A percentile compares a stretch with the other conserved stretches of the same genome.
phyloP scores from a whole-genome alignment of 176 grass and related monocot species.

The Phragmites australis region DNA sequence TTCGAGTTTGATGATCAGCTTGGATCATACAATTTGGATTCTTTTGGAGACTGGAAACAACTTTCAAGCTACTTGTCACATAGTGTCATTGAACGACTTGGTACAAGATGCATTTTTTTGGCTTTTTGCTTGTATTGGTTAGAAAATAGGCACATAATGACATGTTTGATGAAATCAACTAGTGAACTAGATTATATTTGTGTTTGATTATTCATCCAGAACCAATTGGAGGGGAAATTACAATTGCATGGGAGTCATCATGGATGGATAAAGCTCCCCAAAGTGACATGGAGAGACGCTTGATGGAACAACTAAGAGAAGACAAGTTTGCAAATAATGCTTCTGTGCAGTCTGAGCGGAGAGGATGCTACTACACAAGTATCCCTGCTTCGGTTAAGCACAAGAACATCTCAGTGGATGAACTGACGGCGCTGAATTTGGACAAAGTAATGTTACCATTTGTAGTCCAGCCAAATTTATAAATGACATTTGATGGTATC shows the following conservation, averaged over 20 bases:
- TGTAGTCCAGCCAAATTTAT: constrained; percentile 26
- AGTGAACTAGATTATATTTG: neutral
- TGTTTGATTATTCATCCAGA: constrained; percentile 51
- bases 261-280: constrained; percentile 63
- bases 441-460: constrained; percentile 72
- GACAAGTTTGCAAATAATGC: constrained; percentile 56
- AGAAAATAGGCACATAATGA: neutral
- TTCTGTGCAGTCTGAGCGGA: constrained; percentile 42
- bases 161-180: neutral
- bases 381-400: constrained; percentile 79
- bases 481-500: neutral
- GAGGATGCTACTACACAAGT: constrained; percentile 79
- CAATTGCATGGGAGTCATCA: constrained; percentile 72
- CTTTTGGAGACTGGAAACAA: constrained; percentile 72
- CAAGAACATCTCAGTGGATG: constrained; percentile 57
- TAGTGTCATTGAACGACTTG: constrained; percentile 68
- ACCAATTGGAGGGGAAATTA: constrained; percentile 84
- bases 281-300: constrained; percentile 65
- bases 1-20: constrained; percentile 82
- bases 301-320: constrained; percentile 72
- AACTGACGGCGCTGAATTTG: constrained; percentile 82
- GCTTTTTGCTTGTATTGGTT: neutral
- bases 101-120: constrained; percentile 43
- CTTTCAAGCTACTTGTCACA: constrained; percentile 74
- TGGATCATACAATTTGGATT: constrained; percentile 76